Conservation (phyloP, 1,284 basidiomycete species). For the Thecaphora frezii region DNA sequence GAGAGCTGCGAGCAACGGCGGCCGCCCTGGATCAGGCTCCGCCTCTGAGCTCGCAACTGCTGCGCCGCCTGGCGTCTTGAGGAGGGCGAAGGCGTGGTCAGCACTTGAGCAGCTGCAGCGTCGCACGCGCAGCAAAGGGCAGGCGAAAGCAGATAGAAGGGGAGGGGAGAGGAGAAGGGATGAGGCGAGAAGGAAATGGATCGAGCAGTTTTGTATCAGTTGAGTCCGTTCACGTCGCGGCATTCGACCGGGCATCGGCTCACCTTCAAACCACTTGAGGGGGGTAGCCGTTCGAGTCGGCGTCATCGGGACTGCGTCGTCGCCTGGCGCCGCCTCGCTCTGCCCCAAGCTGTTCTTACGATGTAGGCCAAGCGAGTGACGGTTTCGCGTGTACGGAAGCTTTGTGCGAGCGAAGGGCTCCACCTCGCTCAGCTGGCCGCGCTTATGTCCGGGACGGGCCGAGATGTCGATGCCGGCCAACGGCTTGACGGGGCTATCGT, state of each 20-base stretch:
- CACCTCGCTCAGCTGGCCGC: not conserved
- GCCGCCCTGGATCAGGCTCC: slow-evolving; percentile 25
- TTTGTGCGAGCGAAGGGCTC: not conserved
- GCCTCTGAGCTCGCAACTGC: slow-evolving; percentile 29
- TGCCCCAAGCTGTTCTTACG: slow-evolving; percentile 16
- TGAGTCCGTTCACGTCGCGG: not conserved
- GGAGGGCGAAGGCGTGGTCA: slow-evolving; percentile 48
- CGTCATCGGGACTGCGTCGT: slow-evolving; percentile 44
- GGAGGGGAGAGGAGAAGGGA: not conserved
- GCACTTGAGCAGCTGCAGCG: slow-evolving; percentile 34
- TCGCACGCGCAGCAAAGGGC: not conserved
- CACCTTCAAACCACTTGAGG: slow-evolving; percentile 54
- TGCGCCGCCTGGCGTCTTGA: slow-evolving; percentile 23
- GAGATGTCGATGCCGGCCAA: not conserved
- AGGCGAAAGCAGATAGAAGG: not conserved
- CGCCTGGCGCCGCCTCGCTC: no score
- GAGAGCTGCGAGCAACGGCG: slow-evolving; percentile 28
- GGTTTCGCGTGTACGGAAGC: not conserved
- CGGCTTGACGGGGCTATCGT: slow-evolving; percentile 2
- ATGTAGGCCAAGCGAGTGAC: slow-evolving; percentile 8
- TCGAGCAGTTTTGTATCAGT: no score
- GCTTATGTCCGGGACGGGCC: not conserved
- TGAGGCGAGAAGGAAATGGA: not conserved
- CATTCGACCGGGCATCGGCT: not conserved
- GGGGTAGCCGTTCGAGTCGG: slow-evolving; percentile 43